These are phyloP conservation scores for Aspergillus panamensis DNA, from an alignment of 495 filamentous ascomycete species.

Conservation along the genomic window DNA sequence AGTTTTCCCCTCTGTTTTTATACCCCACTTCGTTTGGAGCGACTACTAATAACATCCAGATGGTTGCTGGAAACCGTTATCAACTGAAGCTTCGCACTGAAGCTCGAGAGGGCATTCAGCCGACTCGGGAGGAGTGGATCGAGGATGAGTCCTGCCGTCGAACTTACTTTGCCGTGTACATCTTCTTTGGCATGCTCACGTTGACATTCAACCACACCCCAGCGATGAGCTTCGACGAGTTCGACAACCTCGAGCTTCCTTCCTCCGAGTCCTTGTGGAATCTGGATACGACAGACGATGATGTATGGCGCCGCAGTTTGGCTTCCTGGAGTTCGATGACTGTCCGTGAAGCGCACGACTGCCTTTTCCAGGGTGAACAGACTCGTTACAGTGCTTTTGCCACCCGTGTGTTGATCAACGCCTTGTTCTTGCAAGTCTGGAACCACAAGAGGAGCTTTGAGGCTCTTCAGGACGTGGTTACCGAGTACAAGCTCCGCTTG, in stretches of 20 bases:
- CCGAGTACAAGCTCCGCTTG: slow-evolving; percentile 95
- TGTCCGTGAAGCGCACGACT: slow-evolving; percentile 90
- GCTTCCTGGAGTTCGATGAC: slow-evolving; percentile 68
- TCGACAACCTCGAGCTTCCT: slow-evolving; percentile 87
- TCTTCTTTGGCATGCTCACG: slow-evolving; percentile 96
- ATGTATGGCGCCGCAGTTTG: slow-evolving; percentile 75
- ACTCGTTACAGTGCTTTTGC: slow-evolving; percentile 96
- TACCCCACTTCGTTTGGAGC: not conserved
- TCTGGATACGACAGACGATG: slow-evolving; percentile 72
- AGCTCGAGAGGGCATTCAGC: slow-evolving; percentile 71
- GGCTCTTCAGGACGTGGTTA: slow-evolving; percentile 92
- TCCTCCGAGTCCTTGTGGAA: slow-evolving; percentile 96
- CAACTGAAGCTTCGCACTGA: slow-evolving; percentile 91
- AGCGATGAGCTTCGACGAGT: slow-evolving; percentile 95
- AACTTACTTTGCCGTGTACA: slow-evolving; percentile 98
- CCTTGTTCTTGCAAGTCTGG: slow-evolving; percentile 97
- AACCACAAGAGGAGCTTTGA: slow-evolving; percentile 97
- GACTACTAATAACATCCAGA: slow-evolving; percentile 32
- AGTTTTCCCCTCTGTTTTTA: not conserved
- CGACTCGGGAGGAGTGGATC: slow-evolving; percentile 88
- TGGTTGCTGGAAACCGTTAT: slow-evolving; percentile 97
- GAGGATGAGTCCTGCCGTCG: slow-evolving; percentile 95
- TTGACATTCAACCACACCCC: slow-evolving; percentile 97
- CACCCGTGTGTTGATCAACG: slow-evolving; percentile 98
- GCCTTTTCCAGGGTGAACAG: slow-evolving; percentile 87